These are phyloP conservation scores for Aspergillus intermedius DNA, from an alignment of 2,329 filamentous ascomycete genomes.

Conservation along the genomic window DNA sequence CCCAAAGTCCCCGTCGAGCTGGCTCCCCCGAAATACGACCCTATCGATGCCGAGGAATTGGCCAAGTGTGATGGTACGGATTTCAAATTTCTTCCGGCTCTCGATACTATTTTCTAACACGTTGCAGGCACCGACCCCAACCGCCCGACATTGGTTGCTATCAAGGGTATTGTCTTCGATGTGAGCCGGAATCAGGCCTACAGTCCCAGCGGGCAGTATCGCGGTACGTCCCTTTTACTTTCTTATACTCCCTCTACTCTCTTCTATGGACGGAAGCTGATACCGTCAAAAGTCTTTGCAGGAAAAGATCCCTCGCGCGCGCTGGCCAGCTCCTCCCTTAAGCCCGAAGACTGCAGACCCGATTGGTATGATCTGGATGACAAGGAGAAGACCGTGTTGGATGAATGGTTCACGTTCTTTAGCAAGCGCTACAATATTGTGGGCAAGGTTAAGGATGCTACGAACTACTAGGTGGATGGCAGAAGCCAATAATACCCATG, in stretches of 20 bases:
- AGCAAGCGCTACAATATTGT: conserved; percentile 88
- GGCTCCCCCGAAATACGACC: conserved; percentile 77
- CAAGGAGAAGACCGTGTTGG: conserved; percentile 74
- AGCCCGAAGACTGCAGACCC: conserved; percentile 71
- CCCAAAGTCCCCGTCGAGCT: conserved; percentile 49
- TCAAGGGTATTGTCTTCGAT: conserved; percentile 89
- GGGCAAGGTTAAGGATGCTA: conserved; percentile 38
- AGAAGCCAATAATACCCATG: neutral
- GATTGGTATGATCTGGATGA: conserved; percentile 80
- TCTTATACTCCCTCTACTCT: neutral
- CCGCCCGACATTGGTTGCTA: conserved; percentile 54
- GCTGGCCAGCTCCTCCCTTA: conserved; percentile 77
- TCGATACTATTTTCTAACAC: neutral
- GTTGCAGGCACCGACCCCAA: conserved; percentile 32
- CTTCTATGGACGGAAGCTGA: conserved; percentile 4
- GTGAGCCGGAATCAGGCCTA: conserved; percentile 87
- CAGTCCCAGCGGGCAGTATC: conserved; percentile 72
- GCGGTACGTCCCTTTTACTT: conserved; percentile 53
- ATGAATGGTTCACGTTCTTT: conserved; percentile 96
- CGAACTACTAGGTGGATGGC: conserved; percentile 23
- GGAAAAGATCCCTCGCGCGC: conserved; percentile 95
- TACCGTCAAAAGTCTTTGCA: conserved; percentile 70
- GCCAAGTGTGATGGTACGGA: conserved; percentile 72
- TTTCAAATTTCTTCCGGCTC: neutral
- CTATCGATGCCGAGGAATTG: conserved; percentile 73